Conservation (phyloP, 176 grass and related monocot species). For the Triticum turgidum region DNA sequence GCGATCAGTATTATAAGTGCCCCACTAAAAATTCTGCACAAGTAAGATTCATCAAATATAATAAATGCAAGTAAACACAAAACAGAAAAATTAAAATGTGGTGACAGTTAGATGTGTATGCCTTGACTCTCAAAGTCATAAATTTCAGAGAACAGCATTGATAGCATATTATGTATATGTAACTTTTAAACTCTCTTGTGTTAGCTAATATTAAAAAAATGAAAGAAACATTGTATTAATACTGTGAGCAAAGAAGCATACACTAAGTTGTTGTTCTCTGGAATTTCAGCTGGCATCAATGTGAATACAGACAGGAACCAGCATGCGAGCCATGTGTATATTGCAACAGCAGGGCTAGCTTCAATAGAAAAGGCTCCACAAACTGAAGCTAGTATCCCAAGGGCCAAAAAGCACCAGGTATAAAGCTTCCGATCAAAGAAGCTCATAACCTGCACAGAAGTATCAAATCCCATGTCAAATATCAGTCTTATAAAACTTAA, state of each 20-base stretch:
- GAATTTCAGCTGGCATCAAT: slow-evolving; percentile 98
- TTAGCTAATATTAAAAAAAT: slow-evolving; percentile 4
- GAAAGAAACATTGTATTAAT: slow-evolving; percentile 10
- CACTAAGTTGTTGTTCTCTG: slow-evolving; percentile 95
- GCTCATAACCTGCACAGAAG: slow-evolving; percentile 76
- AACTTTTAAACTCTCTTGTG: neutral
- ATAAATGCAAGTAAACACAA: slow-evolving; percentile 28
- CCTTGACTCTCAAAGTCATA: neutral
- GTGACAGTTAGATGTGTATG: slow-evolving; percentile 2
- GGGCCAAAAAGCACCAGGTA: slow-evolving; percentile 84
- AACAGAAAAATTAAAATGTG: neutral
- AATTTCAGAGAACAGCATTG: neutral
- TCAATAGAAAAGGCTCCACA: slow-evolving; percentile 46
- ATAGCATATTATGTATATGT: neutral
- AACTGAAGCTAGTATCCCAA: slow-evolving; percentile 61
- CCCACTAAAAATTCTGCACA: slow-evolving; percentile 83
- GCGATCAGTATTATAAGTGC: slow-evolving; percentile 66
- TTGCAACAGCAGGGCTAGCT: slow-evolving; percentile 49
- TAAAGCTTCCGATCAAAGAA: slow-evolving; percentile 90
- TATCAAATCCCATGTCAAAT: slow-evolving; percentile 36
- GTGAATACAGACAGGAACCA: slow-evolving; percentile 95
- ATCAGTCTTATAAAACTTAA: slow-evolving; percentile 25
- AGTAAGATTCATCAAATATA: slow-evolving; percentile 30
- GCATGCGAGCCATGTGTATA: slow-evolving; percentile 69
- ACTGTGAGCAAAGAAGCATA: slow-evolving; percentile 45